Conservation (phyloP, 495 filamentous ascomycete species). For the Collariella sp. region DNA sequence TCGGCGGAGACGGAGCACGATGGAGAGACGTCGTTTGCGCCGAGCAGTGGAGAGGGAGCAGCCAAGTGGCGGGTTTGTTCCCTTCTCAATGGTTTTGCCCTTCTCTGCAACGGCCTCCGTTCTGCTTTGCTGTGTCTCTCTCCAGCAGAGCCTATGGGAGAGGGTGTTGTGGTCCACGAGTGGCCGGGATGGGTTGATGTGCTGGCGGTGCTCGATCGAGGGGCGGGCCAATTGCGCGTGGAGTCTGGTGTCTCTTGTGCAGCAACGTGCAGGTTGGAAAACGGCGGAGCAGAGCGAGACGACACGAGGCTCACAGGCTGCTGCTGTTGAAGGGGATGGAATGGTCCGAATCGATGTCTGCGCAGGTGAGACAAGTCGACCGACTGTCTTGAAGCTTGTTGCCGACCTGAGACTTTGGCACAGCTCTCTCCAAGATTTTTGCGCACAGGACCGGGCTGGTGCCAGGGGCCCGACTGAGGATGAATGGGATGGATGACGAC, state of each 20-base stretch:
- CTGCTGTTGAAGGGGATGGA: neutral
- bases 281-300: constrained; percentile 12
- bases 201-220: constrained; percentile 31
- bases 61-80: neutral
- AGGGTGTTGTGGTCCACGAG: constrained; percentile 33
- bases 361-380: neutral
- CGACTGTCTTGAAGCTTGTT: neutral
- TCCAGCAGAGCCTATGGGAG: constrained; percentile 29
- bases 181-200: constrained; percentile 32
- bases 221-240: constrained; percentile 27
- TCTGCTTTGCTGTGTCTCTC: neutral
- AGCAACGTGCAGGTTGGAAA: constrained; percentile 27
- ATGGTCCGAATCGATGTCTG: neutral
- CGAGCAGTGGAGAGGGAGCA: neutral
- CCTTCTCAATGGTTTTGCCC: neutral
- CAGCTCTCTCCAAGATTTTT: neutral
- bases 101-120: neutral
- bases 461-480: neutral
- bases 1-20: neutral
- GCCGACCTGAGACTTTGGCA: neutral
- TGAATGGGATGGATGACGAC: neutral
- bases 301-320: constrained; percentile 9
- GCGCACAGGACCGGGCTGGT: neutral
- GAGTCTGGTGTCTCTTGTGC: constrained; percentile 27
- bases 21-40: neutral